These are phyloP conservation scores for Cicer judaicum DNA, from an alignment of 306 rosid species.

Conservation along the genomic window DNA sequence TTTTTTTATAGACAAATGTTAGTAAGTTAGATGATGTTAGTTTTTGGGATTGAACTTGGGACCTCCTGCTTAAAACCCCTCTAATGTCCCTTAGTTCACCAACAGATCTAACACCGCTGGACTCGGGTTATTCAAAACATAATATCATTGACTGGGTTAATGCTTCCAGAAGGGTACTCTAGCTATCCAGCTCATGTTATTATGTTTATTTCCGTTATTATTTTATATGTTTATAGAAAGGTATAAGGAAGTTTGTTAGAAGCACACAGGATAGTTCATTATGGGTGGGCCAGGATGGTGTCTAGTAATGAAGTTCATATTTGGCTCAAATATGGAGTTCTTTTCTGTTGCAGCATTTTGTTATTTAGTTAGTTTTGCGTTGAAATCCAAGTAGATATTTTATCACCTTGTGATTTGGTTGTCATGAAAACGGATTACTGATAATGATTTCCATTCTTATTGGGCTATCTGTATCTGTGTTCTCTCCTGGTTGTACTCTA, in stretches of 20 bases:
- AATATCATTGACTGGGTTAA: constrained; percentile 23
- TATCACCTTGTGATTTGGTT: constrained; percentile 30
- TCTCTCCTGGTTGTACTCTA: constrained; percentile 16
- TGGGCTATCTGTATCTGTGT: constrained; percentile 26
- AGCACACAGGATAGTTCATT: not conserved
- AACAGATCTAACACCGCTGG: no score
- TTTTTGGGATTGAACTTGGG: no score
- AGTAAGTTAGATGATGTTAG: no score
- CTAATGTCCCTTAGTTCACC: no score
- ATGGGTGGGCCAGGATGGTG: not conserved
- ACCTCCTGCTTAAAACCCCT: no score
- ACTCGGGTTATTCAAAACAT: constrained; percentile 23
- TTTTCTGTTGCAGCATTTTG: constrained; percentile 28
- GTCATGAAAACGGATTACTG: constrained; percentile 22
- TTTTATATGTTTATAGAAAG: constrained; percentile 22
- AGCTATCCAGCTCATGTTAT: constrained; percentile 9
- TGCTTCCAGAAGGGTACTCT: constrained; percentile 12
- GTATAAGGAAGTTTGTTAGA: constrained; percentile 23
- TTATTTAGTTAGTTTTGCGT: not conserved
- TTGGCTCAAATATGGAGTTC: constrained; percentile 32
- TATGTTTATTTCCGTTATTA: constrained; percentile 15
- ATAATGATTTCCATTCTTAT: constrained; percentile 12
- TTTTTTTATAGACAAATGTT: no score
- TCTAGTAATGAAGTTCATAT: constrained; percentile 7
- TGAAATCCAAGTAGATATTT: constrained; percentile 14